A percentile compares a stretch with the other conserved stretches of the same genome.
Conservation (phyloP, 2,329 filamentous ascomycete genomes). For the Colletotrichum truncatum region DNA sequence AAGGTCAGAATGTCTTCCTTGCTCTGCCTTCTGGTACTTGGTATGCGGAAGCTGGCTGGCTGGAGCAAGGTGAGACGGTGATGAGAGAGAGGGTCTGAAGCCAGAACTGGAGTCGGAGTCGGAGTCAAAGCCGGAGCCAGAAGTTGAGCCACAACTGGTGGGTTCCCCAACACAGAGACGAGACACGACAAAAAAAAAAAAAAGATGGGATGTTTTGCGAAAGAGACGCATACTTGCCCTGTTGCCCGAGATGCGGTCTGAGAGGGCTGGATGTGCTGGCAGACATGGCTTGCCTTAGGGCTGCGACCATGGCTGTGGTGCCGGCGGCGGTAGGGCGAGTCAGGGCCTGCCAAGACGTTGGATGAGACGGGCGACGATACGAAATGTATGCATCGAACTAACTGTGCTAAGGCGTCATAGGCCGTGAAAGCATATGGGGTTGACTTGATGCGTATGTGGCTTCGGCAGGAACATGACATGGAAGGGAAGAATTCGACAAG, state of each 20-base stretch:
- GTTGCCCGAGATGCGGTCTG: not conserved
- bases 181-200: not conserved
- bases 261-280: slow-evolving; percentile 18
- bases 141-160: no score
- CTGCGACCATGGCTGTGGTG: slow-evolving; percentile 16
- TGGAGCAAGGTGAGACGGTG: not conserved
- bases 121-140: no score
- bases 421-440: not conserved
- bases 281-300: slow-evolving; percentile 30
- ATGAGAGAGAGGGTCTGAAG: no score
- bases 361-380: not conserved
- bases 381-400: not conserved
- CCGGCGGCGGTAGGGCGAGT: slow-evolving; percentile 15
- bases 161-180: no score
- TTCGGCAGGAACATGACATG: no score
- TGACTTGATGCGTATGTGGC: no score
- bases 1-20: no score
- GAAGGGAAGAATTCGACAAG: not conserved
- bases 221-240: not conserved
- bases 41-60: no score
- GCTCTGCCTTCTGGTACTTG: no score
- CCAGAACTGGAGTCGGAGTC: no score
- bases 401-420: not conserved
- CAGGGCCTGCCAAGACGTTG: slow-evolving; percentile 7
- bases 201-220: slow-evolving; percentile 2